Base-by-base conservation (phyloP, 768 basidiomycete genomes). In the Tylopilus sp. region DNA sequence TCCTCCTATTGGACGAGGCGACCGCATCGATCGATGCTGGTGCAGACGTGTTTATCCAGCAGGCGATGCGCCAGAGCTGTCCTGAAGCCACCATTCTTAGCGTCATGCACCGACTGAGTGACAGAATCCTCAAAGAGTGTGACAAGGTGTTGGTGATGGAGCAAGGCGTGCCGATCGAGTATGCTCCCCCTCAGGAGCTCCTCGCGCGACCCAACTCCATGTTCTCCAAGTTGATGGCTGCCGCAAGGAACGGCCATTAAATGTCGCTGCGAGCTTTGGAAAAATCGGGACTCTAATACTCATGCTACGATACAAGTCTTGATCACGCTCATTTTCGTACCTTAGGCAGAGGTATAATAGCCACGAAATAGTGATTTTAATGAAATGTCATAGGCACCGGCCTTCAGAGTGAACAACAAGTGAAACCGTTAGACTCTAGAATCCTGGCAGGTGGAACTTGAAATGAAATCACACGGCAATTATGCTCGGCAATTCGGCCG, bases 11-110 rank as follows among this genome's bases (percentile, higher is more conserved):
- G 54, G 68, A 70, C 52, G 68, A 70, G 53, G 67, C 68, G 30
- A 69, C 66, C 1, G 88, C 86, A 13, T 86, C 87, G 28, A 78
- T 98, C 50, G 94, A 97, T 69, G 81, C 93, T 6, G 85, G 94
- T 31, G 75, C 92, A 19, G 83, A 92, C 50, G 91, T 97, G 28
- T 91, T 93, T 16, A 74, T 85, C 45, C 64, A 68, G 25, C 57
- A 68, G 28, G 68, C 64, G 6, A 67, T 68, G 62, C 67, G 67
- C 38, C 55, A 25, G 33, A 68, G 65, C 52, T 68, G 68, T 49
- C 63, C 67, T 14, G 28, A 52, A 16, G 67, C 67, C 3, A 68
- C 68, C 22, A 66, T 69, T 36, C 58, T 68, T 34, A 54, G 57
- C 16, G 65, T 68, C 43, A 67, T 68, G 65, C 67, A 69, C 57